phyloP scores from a whole-genome alignment of 2,329 filamentous ascomycete species.

The Fusarium concolor region DNA sequence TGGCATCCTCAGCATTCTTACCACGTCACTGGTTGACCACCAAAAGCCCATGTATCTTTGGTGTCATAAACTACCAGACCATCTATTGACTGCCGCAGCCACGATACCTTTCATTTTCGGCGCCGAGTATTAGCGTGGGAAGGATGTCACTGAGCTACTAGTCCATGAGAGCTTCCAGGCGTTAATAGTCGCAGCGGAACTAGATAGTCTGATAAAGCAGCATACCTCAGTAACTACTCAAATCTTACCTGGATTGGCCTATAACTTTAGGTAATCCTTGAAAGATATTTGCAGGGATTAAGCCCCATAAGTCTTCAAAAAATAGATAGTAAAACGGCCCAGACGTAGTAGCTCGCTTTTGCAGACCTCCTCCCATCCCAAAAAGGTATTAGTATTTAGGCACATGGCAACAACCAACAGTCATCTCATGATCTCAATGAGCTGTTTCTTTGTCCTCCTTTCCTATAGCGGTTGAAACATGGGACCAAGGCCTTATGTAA shows the following conservation, averaged over 20 bases:
- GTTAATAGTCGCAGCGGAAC: not conserved
- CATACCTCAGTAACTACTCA: too few relatives aligned
- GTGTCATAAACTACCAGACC: not conserved
- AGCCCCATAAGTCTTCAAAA: too few relatives aligned
- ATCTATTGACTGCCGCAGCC: not conserved
- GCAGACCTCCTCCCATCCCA: not conserved
- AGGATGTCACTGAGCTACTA: not conserved
- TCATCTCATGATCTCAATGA: not conserved
- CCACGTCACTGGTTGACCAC: not conserved
- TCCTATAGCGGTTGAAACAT: not conserved
- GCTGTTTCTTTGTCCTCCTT: not conserved
- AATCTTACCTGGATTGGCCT: too few relatives aligned
- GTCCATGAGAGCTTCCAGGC: not conserved
- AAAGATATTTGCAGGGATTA: too few relatives aligned
- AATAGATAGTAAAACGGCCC: not conserved
- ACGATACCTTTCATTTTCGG: not conserved
- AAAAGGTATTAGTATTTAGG: not conserved
- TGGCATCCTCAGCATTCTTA: not conserved
- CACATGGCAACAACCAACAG: constrained; percentile 4
- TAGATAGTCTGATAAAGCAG: not conserved
- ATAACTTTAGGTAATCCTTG: too few relatives aligned
- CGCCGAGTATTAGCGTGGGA: not conserved
- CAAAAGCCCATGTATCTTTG: not conserved
- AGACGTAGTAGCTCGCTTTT: not conserved
- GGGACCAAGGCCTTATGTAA: not conserved